phyloP scores from a whole-genome alignment of 2,329 filamentous ascomycete species.

The Sporothrix phasma region DNA sequence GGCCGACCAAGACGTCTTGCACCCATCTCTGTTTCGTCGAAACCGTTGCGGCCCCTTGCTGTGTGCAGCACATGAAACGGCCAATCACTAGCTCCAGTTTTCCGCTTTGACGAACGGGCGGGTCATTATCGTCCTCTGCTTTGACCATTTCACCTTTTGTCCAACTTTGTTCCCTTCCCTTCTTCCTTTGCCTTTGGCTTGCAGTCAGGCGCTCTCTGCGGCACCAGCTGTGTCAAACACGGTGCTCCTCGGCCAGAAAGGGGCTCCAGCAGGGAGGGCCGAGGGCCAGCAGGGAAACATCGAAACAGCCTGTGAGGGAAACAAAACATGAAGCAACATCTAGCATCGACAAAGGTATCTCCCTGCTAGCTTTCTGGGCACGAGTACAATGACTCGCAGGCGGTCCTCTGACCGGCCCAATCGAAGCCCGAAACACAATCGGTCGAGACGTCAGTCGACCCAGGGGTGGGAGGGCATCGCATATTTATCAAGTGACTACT shows the following conservation, averaged over 20 bases:
- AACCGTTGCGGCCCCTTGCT: neutral
- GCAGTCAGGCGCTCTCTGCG: slow-evolving; percentile 16
- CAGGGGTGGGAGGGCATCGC: neutral
- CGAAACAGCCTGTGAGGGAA: neutral
- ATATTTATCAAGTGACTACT: no score
- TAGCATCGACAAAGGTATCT: neutral
- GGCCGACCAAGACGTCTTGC: neutral
- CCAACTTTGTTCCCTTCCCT: neutral
- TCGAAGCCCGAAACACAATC: slow-evolving; percentile 16
- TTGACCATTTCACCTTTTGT: neutral
- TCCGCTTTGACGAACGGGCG: slow-evolving; percentile 18
- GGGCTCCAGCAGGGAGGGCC: neutral
- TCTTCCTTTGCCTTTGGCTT: neutral
- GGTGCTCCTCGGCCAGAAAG: slow-evolving; percentile 1
- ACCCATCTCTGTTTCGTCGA: neutral
- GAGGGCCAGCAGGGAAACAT: slow-evolving; percentile 8
- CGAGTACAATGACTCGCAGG: neutral
- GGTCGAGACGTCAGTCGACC: slow-evolving; percentile 13
- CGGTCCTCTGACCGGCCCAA: slow-evolving; percentile 12
- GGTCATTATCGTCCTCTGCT: neutral
- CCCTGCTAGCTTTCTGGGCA: neutral
- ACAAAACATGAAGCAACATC: neutral
- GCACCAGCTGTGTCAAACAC: slow-evolving; percentile 17
- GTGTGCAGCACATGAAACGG: slow-evolving; percentile 13
- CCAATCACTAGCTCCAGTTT: slow-evolving; percentile 22